Base-by-base conservation (phyloP, 169 alveolate genomes). In the Plasmodium gonderi region DNA sequence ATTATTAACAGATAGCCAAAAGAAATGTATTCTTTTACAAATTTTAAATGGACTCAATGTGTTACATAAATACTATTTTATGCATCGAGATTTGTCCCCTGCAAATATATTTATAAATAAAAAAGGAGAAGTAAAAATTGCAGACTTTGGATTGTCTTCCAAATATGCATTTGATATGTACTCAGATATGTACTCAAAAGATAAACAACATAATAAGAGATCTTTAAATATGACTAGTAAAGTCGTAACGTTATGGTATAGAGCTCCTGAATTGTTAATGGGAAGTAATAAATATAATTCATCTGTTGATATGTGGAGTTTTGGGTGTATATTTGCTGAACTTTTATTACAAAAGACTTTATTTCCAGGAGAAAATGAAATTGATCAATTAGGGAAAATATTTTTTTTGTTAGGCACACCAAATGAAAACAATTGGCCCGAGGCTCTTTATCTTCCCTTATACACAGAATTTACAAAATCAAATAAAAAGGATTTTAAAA, bases 251-350 rank as follows among this genome's bases (percentile, higher is more conserved):
- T 96, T 98, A 78, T 98, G 99, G 99, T 98, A 98, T 91, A 79
- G 99, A 79, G 97, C 99, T 1, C 99, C 99, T 0, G 99, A 98
- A 95, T 98, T 98, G 33, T 96, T 98, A 74, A 95, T 96, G 85
- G 98, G 99, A 20, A 97, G 99, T 23, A 96, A 96, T 26, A 67
- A 96, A 54, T 98, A 98, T 83, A 97, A 97, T 29, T 95, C 95
- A 69, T 97, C 99, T 0, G 97, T 98, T 72, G 99, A 98, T 92
- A 96, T 98, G 91, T 98, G 99, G 99, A 95, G 98, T 49, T 97
- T 96, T 7, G 99, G 99, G 2, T 98, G 99, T 80, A 97, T 98
- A 11, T 97, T 97, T 92, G 99, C 98, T n/a, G 99, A 98, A 91
- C 94, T 98, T 29, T 85, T 97, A 31, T 68, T 94, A 23, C 97